Evolutionary conservation across 1,139 yeast genomes (phyloP), one percentile per base, ranked within the genome.

Genomic region (Martiniozyma asiatica): DNA sequence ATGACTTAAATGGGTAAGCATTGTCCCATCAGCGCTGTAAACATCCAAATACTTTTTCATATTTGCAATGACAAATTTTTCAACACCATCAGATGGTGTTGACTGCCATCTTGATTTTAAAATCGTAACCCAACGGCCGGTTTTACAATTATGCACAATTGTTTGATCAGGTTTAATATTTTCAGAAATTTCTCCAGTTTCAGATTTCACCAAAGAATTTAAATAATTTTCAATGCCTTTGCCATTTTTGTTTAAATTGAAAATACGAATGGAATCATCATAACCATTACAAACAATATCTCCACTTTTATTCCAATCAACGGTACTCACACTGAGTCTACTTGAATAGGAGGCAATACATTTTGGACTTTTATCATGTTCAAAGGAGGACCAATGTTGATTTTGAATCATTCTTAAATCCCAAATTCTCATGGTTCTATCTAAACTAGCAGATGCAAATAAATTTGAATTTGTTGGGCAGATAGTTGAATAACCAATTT

Each of bases 91-190:
- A 19, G 53, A 58, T 0, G 94, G 93, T 12, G 59, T 50, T 3
- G 51, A 44, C 36, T 82, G 94, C 92, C 96, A 89, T 45, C 73
- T 67, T 0, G 95, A 73, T 45, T 85, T 84, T 34, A 89, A 59
- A 30, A 89, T 87, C 1, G 94, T 77, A 1, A 89, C 94, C 98
- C 98, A 89, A 39, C 94, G 61, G 0, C 98, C 97, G 0, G 95
- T 79, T 52, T 87, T 94, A 56, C 97, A 89, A 46, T 87, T 87
- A 51, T 89, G 97, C 37, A 68, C 70, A 30, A 89, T 63, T 8
- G 70, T 70, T 18, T 69, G 65, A 22, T 65, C 50, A 0, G 94
- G 92, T 9, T 45, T 48, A 19, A 84, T 45, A 33, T 58, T 37
- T 33, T 44, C 39, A 29, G 51, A 40, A 6, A 47, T 35, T 15